Percentiles rank a stretch among this genome's conserved stretches.
Conservation (phyloP, 352 stramenopile species). For the Phytophthora pluvialis region DNA sequence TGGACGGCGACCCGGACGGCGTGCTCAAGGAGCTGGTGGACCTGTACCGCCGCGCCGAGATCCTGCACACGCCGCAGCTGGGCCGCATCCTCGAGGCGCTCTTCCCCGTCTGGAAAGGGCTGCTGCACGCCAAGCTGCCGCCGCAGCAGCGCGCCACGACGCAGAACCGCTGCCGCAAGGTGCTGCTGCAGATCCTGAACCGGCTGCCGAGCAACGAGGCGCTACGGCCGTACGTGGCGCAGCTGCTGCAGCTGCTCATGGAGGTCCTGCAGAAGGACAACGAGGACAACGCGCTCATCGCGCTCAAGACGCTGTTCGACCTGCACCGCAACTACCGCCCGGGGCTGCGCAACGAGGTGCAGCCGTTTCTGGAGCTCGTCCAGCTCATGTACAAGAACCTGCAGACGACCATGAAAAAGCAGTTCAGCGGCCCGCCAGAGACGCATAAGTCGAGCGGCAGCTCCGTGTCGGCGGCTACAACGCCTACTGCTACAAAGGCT, state of each 20-base stretch:
- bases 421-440: conserved; percentile 72
- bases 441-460: conserved; percentile 29
- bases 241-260: conserved; percentile 93
- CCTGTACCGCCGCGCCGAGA: conserved; percentile 86
- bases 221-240: conserved; percentile 93
- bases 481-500: conserved; percentile 30
- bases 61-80: conserved; percentile 92
- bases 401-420: conserved; percentile 82
- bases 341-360: conserved; percentile 90
- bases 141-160: conserved; percentile 80
- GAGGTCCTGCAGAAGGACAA: conserved; percentile 95
- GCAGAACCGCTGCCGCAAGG: conserved; percentile 91
- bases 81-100: conserved; percentile 91
- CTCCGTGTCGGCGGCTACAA: conserved; percentile 26
- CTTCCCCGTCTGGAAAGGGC: conserved; percentile 89
- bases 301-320: conserved; percentile 96
- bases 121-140: conserved; percentile 80
- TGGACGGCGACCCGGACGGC: conserved; percentile 73
- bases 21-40: conserved; percentile 88
- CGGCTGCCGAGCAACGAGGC: conserved; percentile 95
- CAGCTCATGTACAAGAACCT: conserved; percentile 93
- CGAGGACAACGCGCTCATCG: conserved; percentile 96
- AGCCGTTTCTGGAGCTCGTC: conserved; percentile 88
- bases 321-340: conserved; percentile 97
- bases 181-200: conserved; percentile 95